Conservation (phyloP, 2,329 filamentous ascomycete species). For the Sporothrix pseudoabietina region DNA sequence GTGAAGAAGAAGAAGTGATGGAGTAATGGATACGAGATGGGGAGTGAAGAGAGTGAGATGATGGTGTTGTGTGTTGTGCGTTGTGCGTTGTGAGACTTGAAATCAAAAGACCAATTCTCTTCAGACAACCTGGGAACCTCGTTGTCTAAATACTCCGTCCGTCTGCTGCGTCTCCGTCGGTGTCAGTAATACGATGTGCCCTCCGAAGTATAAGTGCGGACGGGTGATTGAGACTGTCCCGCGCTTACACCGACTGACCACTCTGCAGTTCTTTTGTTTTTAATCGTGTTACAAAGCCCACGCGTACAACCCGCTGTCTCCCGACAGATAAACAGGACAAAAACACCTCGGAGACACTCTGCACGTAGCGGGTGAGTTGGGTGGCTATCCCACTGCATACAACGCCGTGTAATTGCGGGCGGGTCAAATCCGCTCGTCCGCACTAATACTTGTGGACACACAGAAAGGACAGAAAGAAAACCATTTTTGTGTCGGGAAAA, state of each 20-base stretch:
- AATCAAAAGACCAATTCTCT: not conserved
- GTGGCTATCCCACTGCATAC: not conserved
- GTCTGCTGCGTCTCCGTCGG: not conserved
- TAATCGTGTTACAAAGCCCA: not conserved
- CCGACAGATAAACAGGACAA: not conserved
- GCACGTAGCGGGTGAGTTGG: not conserved
- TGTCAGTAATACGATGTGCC: not conserved
- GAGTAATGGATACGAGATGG: not conserved
- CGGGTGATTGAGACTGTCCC: not conserved
- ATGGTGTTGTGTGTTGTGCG: not conserved
- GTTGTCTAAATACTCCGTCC: slow-evolving; percentile 4
- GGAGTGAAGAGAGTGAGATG: not conserved
- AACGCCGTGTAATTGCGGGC: not conserved
- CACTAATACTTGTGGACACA: not conserved
- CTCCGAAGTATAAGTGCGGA: too few relatives aligned
- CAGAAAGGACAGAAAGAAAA: too few relatives aligned
- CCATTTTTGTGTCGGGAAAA: not conserved
- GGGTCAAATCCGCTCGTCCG: not conserved
- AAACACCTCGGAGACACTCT: not conserved
- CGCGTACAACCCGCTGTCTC: not conserved
- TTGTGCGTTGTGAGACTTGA: not conserved
- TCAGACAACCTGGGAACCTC: not conserved
- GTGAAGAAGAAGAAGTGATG: not conserved
- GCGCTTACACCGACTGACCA: not conserved
- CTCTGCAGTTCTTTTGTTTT: not conserved